Base-by-base conservation (phyloP, 805 yeast species). In the Metschnikowia hibisci region DNA sequence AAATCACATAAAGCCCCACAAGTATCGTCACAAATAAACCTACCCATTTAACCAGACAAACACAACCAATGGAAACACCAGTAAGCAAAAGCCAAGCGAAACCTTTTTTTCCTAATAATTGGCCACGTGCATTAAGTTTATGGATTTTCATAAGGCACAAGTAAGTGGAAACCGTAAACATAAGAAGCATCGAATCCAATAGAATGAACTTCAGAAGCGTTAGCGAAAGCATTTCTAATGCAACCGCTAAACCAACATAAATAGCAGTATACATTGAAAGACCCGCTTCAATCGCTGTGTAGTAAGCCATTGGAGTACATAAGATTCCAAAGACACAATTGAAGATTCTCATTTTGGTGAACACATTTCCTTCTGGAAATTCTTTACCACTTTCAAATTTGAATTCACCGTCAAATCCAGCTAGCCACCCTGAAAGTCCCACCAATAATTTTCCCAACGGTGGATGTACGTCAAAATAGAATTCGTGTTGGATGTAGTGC, bases 391-490 rank as follows among this genome's bases (percentile, higher is more conserved):
- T 84, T 23, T 86, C 91, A 69, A 93, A 93, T 50, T 79, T 87
- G 78, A 90, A 93, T 20, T 83, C 73, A 14, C 98, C 97, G 59
- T 89, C 81, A 66, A 82, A 89, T 12, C 89, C 90, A 31, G 93
- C 90, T 47, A 86, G 58, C 58, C 78, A 84, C 22, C 89, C 95
- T 13, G 88, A 81, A 4, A 86, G 67, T 2, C 88, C 95, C 47
- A 84, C 81, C 39, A 86, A 67, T 82, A 86, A 79, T 57, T 86
- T 86, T 8, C 93, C 95, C 53, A 86, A 71, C 1, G 95, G 95
- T 15, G 95, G 95, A 58, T 86, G 95, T 25, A 86, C 95, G 66
- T 86, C 95, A 54, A 81, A 87, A 56, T 86, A 86, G 58, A 85
- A 84, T 55, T 85, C 89, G 57, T 82, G 88, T 61, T 82, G 77